Percentiles rank a stretch among this genome's conserved stretches.
phyloP scores from a whole-genome alignment of 1,139 yeast species.

The Nematodospora anomalae region DNA sequence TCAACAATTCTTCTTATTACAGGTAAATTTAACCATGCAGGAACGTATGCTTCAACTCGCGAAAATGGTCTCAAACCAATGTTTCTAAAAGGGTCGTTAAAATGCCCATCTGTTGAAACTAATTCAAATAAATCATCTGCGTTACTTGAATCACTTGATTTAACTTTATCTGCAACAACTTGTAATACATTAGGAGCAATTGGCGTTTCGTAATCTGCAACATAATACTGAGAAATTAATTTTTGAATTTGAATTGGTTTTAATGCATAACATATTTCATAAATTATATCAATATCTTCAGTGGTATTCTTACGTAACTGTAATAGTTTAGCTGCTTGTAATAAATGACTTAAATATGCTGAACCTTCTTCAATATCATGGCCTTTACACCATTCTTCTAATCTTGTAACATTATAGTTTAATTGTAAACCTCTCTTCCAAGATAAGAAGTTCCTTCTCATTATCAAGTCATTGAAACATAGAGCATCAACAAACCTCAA shows the following conservation, averaged over 20 bases:
- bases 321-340: constrained; percentile 90
- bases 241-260: constrained; percentile 94
- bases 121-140: constrained; percentile 69
- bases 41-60: constrained; percentile 93
- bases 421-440: constrained; percentile 98
- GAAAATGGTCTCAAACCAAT: constrained; percentile 84
- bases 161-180: constrained; percentile 82
- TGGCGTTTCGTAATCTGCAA: constrained; percentile 95
- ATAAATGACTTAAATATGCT: constrained; percentile 80
- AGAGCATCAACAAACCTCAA: constrained; percentile 87
- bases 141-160: constrained; percentile 55
- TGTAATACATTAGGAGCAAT: constrained; percentile 81
- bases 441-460: constrained; percentile 91
- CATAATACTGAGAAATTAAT: constrained; percentile 82
- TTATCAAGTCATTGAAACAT: constrained; percentile 92
- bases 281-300: constrained; percentile 88
- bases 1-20: constrained; percentile 86
- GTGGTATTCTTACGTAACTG: constrained; percentile 89
- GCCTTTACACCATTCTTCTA: constrained; percentile 98
- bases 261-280: constrained; percentile 92
- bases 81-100: constrained; percentile 83
- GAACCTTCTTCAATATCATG: constrained; percentile 91
- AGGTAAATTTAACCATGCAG: constrained; percentile 91
- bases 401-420: constrained; percentile 92
- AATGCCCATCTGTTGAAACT: constrained; percentile 77